phyloP scores from a whole-genome alignment of 1,284 basidiomycete species.

The Ustilago lituana region DNA sequence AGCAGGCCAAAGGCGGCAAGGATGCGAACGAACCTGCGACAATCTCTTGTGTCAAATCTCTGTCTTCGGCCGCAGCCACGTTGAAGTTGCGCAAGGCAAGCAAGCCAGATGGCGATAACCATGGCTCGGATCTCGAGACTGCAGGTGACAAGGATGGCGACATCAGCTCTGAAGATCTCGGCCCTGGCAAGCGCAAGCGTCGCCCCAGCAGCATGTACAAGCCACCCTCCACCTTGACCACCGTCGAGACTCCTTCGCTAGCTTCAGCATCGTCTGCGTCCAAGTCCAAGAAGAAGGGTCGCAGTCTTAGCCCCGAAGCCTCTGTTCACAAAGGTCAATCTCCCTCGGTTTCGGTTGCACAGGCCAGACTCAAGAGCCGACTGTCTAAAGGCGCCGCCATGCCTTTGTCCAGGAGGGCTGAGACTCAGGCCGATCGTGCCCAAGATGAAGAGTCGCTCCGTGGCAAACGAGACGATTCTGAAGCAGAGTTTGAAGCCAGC shows the following conservation, averaged over 20 bases:
- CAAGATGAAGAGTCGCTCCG: not conserved
- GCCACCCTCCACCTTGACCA: slow-evolving; percentile 54
- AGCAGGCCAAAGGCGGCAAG: slow-evolving; percentile 28
- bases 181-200: slow-evolving; percentile 55
- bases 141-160: slow-evolving; percentile 20
- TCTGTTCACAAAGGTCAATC: slow-evolving; percentile 17
- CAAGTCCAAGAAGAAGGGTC: slow-evolving; percentile 44
- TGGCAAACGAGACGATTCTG: slow-evolving; percentile 25
- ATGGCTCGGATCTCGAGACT: slow-evolving; percentile 10
- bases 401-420: slow-evolving; percentile 18
- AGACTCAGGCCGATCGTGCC: too few relatives aligned
- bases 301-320: slow-evolving; percentile 37
- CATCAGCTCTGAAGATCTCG: slow-evolving; percentile 17
- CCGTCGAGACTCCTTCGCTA: slow-evolving; percentile 29
- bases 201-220: slow-evolving; percentile 59
- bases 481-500: slow-evolving; percentile 20
- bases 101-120: slow-evolving; percentile 18
- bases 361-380: slow-evolving; percentile 27
- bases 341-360: slow-evolving; percentile 8
- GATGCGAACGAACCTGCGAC: slow-evolving; percentile 16
- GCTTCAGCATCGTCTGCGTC: slow-evolving; percentile 9
- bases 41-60: slow-evolving; percentile 2
- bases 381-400: slow-evolving; percentile 19
- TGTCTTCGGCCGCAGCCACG: not conserved
- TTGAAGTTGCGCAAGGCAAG: slow-evolving; percentile 16